These are phyloP conservation scores for Megacollybia marginata DNA, from an alignment of 768 basidiomycete genomes.

Conservation along the genomic window DNA sequence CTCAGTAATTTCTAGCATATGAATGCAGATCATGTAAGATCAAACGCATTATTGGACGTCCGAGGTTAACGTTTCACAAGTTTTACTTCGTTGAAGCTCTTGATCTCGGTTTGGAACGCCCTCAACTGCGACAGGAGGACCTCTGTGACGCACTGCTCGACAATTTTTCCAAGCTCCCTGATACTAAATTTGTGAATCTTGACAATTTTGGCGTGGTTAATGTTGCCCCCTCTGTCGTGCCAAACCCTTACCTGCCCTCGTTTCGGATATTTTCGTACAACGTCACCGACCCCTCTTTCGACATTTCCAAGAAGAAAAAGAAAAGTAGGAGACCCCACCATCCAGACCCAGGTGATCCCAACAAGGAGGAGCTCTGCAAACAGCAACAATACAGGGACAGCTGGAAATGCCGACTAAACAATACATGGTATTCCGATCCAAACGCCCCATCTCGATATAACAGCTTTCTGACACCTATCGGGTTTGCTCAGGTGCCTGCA, in stretches of 20 bases:
- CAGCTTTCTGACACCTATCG: slow-evolving; percentile 63
- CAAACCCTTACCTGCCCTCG: slow-evolving; percentile 79
- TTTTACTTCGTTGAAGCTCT: slow-evolving; percentile 50
- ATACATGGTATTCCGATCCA: slow-evolving; percentile 54
- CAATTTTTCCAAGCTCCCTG: slow-evolving; percentile 61
- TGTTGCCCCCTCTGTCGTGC: slow-evolving; percentile 75
- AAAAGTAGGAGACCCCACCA: slow-evolving; percentile 40
- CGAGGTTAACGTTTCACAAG: slow-evolving; percentile 20
- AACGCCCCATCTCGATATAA: slow-evolving; percentile 68
- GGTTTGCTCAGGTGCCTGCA: slow-evolving; percentile 72
- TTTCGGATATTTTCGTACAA: slow-evolving; percentile 84
- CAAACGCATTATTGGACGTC: slow-evolving; percentile 2
- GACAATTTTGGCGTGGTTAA: slow-evolving; percentile 73
- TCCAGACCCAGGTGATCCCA: slow-evolving; percentile 32
- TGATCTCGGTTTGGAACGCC: slow-evolving; percentile 39
- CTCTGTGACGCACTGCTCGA: slow-evolving; percentile 52
- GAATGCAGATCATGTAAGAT: slow-evolving; percentile 74
- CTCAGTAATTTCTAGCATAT: slow-evolving; percentile 49
- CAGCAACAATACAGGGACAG: slow-evolving; percentile 44
- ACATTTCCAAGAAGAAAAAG: slow-evolving; percentile 16
- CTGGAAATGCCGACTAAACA: slow-evolving; percentile 57
- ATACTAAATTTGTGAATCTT: slow-evolving; percentile 42
- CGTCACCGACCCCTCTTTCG: slow-evolving; percentile 29
- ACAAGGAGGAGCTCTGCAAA: slow-evolving; percentile 40
- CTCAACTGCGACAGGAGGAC: slow-evolving; percentile 12